These are phyloP conservation scores for Boletus reticuloceps DNA, from an alignment of 768 basidiomycete genomes.

Conservation along the genomic window DNA sequence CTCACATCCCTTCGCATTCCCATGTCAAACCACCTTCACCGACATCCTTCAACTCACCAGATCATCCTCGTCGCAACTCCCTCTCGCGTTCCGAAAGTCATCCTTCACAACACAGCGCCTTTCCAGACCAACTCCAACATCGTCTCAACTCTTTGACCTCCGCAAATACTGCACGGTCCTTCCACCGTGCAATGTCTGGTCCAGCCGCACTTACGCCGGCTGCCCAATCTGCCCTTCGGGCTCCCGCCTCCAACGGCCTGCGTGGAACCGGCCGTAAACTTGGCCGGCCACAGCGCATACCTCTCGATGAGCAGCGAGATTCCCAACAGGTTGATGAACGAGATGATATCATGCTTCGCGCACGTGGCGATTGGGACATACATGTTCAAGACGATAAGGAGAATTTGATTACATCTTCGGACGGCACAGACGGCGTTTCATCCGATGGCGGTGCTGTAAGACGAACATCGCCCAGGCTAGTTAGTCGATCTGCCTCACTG, in stretches of 20 bases:
- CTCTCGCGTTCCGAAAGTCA: conserved; percentile 69
- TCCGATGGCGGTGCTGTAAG: conserved; percentile 22
- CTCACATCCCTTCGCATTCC: conserved; percentile 17
- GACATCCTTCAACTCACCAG: conserved; percentile 36
- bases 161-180: conserved; percentile 42
- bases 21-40: conserved; percentile 33
- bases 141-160: conserved; percentile 26
- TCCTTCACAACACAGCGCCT: conserved; percentile 38
- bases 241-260: conserved; percentile 31
- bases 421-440: conserved; percentile 21
- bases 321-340: conserved; percentile 30
- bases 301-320: conserved; percentile 36
- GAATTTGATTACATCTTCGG: conserved; percentile 31
- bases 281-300: conserved; percentile 36
- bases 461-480: conserved; percentile 27
- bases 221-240: conserved; percentile 27
- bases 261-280: conserved; percentile 35
- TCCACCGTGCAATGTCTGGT: conserved; percentile 67
- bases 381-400: conserved; percentile 40
- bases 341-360: conserved; percentile 30
- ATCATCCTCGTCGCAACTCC: conserved; percentile 43
- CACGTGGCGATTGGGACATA: conserved; percentile 30
- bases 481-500: conserved; percentile 32
- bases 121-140: conserved; percentile 29
- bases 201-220: conserved; percentile 40